Conservation (phyloP, 2,329 filamentous ascomycete species). For the Alternaria hordeiaustralica region DNA sequence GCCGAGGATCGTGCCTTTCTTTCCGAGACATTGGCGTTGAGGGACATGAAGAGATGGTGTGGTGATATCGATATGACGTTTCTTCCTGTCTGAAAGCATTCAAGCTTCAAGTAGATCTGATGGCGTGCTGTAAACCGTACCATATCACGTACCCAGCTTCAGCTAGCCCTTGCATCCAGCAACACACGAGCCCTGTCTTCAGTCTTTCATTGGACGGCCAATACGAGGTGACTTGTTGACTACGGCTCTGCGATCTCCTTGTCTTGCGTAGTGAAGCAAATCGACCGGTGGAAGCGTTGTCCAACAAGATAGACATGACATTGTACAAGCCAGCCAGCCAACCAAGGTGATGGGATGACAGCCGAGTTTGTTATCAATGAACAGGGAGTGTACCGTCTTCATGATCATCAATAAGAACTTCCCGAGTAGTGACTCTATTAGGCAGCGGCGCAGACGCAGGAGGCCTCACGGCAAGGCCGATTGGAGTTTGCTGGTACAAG, state of each 20-base stretch:
- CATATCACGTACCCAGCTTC: not conserved
- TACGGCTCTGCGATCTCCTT: no score
- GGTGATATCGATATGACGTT: not conserved
- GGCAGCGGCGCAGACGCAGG: not conserved
- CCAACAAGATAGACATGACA: not conserved
- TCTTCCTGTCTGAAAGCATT: not conserved
- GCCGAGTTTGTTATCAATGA: not conserved
- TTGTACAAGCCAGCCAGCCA: not conserved
- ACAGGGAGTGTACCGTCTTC: not conserved
- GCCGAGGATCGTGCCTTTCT: no score
- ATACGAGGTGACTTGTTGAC: no score
- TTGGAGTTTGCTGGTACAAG: not conserved
- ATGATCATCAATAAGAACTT: not conserved
- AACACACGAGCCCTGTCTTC: not conserved
- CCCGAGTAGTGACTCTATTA: not conserved
- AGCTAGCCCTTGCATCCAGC: not conserved
- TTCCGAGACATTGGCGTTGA: not conserved
- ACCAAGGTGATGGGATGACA: not conserved
- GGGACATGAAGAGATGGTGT: not conserved
- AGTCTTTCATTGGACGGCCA: not conserved
- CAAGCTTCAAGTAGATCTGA: not conserved
- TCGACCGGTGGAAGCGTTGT: not conserved
- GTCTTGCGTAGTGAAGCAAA: not conserved
- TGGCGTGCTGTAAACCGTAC: not conserved
- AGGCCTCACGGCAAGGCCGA: not conserved